phyloP scores from a whole-genome alignment of 768 basidiomycete genomes.

The Strobilomyces dryophilus region DNA sequence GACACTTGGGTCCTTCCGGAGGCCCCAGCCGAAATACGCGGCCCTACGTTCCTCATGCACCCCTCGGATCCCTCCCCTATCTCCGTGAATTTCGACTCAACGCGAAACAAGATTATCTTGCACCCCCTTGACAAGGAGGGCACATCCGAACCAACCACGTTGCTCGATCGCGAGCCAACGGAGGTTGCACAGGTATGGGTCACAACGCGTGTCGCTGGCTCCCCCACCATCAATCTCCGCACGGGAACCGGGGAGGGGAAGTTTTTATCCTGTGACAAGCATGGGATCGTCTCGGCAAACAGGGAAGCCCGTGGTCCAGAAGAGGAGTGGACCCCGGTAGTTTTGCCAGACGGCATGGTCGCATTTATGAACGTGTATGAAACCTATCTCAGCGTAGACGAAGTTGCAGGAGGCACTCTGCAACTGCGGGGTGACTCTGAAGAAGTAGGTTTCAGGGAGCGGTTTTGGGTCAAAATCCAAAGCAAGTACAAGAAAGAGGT shows the following conservation, averaged over 20 bases:
- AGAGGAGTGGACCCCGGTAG: constrained; percentile 89
- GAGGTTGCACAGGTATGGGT: constrained; percentile 94
- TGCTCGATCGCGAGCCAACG: constrained; percentile 67
- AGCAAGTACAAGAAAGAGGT: constrained; percentile 85
- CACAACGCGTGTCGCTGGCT: constrained; percentile 78
- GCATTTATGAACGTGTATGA: constrained; percentile 88
- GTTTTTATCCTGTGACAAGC: constrained; percentile 83
- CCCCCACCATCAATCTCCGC: constrained; percentile 79
- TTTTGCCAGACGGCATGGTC: constrained; percentile 80
- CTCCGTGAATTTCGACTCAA: constrained; percentile 73
- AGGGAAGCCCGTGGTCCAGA: constrained; percentile 89
- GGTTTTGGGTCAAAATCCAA: constrained; percentile 89
- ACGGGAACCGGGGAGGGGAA: constrained; percentile 87
- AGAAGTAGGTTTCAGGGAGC: constrained; percentile 78
- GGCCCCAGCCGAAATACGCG: constrained; percentile 67
- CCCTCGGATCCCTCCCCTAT: constrained; percentile 78
- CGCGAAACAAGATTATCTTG: constrained; percentile 68
- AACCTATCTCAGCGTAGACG: constrained; percentile 81
- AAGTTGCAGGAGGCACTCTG: constrained; percentile 78
- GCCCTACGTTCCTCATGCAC: constrained; percentile 83
- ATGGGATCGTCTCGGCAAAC: constrained; percentile 80
- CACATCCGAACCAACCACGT: constrained; percentile 35
- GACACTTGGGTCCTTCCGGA: constrained; percentile 82
- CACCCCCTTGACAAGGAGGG: constrained; percentile 61
- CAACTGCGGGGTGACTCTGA: constrained; percentile 82